Evolutionary conservation across 1,284 basidiomycete genomes (phyloP).

Genomic region (Rhodotorula sp.): DNA sequence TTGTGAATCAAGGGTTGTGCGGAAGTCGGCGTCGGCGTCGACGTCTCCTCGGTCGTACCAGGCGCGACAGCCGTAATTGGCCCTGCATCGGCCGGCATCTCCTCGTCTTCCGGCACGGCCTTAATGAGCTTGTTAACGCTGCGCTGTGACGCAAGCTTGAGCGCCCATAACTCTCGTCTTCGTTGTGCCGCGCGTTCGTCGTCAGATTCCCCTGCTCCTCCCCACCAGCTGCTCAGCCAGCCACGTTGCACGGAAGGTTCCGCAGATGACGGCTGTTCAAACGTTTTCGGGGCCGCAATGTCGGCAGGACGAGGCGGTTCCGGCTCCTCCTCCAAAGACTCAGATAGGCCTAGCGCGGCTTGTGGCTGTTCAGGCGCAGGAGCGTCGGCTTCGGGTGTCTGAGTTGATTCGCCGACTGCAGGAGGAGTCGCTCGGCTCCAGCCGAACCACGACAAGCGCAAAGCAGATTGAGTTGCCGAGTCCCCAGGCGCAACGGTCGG

Average conservation of each 20-base stretch:
- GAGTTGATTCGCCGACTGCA: no score
- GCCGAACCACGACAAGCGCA: constrained; percentile 14
- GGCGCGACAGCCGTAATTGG: neutral
- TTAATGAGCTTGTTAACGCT: constrained; percentile 12
- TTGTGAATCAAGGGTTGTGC: constrained; percentile 8
- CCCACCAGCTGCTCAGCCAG: constrained; percentile 12
- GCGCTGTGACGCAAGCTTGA: constrained; percentile 15
- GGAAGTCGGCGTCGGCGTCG: neutral
- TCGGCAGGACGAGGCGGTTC: neutral
- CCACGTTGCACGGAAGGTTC: neutral
- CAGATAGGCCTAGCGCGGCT: neutral
- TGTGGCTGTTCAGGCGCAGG: neutral
- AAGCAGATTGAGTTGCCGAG: neutral
- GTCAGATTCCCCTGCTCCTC: neutral
- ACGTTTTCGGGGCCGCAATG: neutral
- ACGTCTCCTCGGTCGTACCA: neutral
- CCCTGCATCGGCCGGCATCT: neutral
- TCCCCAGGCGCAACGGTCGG: neutral
- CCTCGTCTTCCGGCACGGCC: neutral
- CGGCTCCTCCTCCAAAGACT: neutral
- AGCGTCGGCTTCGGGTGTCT: neutral
- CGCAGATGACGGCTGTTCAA: neutral
- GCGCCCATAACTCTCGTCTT: constrained; percentile 20
- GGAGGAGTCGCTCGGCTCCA: constrained; percentile 4
- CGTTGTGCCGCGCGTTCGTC: constrained; percentile 6